Evolutionary conservation across 139 green algal species (phyloP).

Genomic region (Coelastrella sp.): DNA sequence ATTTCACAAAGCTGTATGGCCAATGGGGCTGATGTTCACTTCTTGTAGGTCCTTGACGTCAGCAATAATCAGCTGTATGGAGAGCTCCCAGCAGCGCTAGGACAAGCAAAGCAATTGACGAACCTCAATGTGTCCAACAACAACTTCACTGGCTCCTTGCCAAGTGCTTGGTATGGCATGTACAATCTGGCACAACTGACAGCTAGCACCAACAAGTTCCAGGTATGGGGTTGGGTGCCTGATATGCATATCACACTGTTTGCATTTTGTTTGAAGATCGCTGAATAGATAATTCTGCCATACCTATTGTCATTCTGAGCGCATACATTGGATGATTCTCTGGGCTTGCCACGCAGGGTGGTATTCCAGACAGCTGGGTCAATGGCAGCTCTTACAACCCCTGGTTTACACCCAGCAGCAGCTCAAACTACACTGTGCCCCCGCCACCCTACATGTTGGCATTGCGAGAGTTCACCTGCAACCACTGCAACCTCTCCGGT

Average conservation of each 20-base stretch:
- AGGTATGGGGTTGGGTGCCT: not conserved
- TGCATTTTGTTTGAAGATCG: not conserved
- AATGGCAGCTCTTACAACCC: not conserved
- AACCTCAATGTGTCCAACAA: not conserved
- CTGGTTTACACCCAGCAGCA: not conserved
- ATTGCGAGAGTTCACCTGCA: not conserved
- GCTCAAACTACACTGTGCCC: not conserved
- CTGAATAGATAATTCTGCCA: not conserved
- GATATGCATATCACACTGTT: not conserved
- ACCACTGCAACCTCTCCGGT: not conserved
- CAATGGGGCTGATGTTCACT: no score
- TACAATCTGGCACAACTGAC: conserved; percentile 8
- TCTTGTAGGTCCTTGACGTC: not conserved
- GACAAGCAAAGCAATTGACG: not conserved
- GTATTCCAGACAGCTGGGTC: not conserved
- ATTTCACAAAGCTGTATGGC: no score
- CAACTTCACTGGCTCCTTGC: conserved; percentile 26
- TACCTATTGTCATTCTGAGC: not conserved
- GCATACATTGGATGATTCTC: not conserved
- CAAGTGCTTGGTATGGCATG: conserved; percentile 22
- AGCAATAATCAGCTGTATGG: not conserved
- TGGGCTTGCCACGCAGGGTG: conserved; percentile 3
- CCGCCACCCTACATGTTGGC: not conserved
- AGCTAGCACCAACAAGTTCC: conserved; percentile 45
- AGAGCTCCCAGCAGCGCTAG: not conserved